These are phyloP conservation scores for Yamadazyma takamatsuzukensis DNA, from an alignment of 805 yeast genomes.

Conservation along the genomic window DNA sequence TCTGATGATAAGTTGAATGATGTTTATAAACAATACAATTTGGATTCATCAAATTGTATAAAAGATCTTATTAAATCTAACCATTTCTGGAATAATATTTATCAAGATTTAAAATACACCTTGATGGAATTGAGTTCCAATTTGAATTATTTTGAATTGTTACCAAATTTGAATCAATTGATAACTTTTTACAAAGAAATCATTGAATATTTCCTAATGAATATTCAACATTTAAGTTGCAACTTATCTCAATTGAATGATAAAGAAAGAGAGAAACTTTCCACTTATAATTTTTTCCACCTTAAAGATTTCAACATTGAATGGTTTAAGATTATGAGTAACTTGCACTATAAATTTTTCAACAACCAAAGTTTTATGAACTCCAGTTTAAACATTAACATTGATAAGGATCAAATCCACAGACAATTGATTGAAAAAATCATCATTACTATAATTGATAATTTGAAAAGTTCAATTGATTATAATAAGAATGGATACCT, in stretches of 20 bases:
- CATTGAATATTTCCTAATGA: slow-evolving; percentile 20
- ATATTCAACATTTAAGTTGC: slow-evolving; percentile 8
- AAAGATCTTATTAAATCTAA: slow-evolving; percentile 13
- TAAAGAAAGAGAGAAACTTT: slow-evolving; percentile 6
- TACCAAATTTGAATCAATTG: slow-evolving; percentile 18
- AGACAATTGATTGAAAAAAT: slow-evolving; percentile 12
- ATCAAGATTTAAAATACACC: slow-evolving; percentile 25
- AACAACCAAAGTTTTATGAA: slow-evolving; percentile 10
- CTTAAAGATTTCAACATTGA: slow-evolving; percentile 20
- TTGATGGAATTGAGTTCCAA: slow-evolving; percentile 12
- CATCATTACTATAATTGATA: slow-evolving; percentile 16
- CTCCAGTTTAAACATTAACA: slow-evolving; percentile 5
- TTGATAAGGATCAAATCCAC: slow-evolving; percentile 9
- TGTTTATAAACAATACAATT: slow-evolving; percentile 8
- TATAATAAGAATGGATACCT: slow-evolving; percentile 7
- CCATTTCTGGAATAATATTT: slow-evolving; percentile 28
- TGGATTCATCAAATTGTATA: slow-evolving; percentile 2
- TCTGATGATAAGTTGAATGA: slow-evolving; percentile 2
- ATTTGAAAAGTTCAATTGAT: slow-evolving; percentile 9
- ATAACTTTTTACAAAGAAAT: slow-evolving; percentile 18
- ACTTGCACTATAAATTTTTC: slow-evolving; percentile 14
- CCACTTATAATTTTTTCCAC: slow-evolving; percentile 15
- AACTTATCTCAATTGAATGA: slow-evolving; percentile 4
- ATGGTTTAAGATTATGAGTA: slow-evolving; percentile 17
- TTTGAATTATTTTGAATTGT: slow-evolving; percentile 15